Conservation (phyloP, 768 basidiomycete species). For the Candolleomyces aberdarensis region DNA sequence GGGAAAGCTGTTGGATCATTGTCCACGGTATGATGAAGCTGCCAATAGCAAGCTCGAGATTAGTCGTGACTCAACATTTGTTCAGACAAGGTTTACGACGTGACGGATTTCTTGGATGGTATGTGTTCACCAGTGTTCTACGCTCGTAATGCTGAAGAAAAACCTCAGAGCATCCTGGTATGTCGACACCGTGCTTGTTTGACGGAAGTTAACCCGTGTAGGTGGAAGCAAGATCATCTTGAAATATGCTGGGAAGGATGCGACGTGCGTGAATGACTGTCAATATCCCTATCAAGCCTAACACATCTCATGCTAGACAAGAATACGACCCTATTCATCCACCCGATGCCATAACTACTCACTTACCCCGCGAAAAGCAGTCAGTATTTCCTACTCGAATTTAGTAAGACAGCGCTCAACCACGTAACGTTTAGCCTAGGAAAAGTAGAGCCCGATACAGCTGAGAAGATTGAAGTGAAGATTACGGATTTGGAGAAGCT, state of each 20-base stretch:
- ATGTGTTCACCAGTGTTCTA: constrained; percentile 13
- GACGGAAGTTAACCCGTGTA: constrained; percentile 14
- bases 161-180: constrained; percentile 60
- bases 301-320: constrained; percentile 35
- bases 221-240: constrained; percentile 84
- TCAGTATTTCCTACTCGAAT: constrained; percentile 25
- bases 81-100: constrained; percentile 72
- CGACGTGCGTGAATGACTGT: constrained; percentile 52
- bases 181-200: constrained; percentile 6
- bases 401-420: not conserved
- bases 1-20: constrained; percentile 57
- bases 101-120: constrained; percentile 76
- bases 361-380: constrained; percentile 86
- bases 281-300: too few relatives aligned
- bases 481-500: constrained; percentile 71
- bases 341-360: constrained; percentile 70
- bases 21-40: constrained; percentile 59
- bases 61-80: not conserved
- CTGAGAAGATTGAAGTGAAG: constrained; percentile 57
- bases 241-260: constrained; percentile 88
- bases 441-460: constrained; percentile 63
- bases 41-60: not conserved
- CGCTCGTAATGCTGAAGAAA: not conserved
- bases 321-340: constrained; percentile 93
- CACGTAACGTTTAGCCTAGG: constrained; percentile 49